Percentiles rank a stretch among this genome's conserved stretches.
Evolutionary conservation across 345 rosid species (phyloP).

Genomic region (Hibiscus mutabilis): DNA sequence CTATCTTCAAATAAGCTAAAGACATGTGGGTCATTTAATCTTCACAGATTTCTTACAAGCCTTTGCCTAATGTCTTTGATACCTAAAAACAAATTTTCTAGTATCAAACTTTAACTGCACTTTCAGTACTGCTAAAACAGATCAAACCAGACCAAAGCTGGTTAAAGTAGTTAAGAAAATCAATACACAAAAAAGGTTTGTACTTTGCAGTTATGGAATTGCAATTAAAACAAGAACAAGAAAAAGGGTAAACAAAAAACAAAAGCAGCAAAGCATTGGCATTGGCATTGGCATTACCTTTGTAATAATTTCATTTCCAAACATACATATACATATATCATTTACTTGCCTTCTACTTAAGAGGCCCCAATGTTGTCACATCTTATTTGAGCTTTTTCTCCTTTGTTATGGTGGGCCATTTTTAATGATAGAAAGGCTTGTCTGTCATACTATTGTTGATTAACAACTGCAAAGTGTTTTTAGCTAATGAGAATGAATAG

Average conservation of each 20-base stretch:
- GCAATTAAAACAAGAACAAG: background rate
- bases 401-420: slow-evolving; percentile 11
- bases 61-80: background rate
- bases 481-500: background rate
- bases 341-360: too few species aligned
- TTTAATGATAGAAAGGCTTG: slow-evolving; percentile 5
- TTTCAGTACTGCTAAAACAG: slow-evolving; percentile 4
- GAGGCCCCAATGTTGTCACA: slow-evolving; percentile 13
- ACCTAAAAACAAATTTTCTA: background rate
- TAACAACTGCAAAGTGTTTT: background rate
- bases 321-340: background rate
- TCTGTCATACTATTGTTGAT: background rate
- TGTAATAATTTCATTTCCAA: background rate
- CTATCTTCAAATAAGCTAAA: background rate
- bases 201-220: too few species aligned
- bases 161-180: slow-evolving; percentile 10
- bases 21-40: slow-evolving; percentile 11
- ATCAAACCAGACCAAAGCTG: background rate
- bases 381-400: slow-evolving; percentile 2
- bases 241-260: background rate
- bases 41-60: slow-evolving; percentile 14
- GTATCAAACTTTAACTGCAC: background rate
- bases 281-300: too few species aligned
- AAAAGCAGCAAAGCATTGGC: background rate
- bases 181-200: too few species aligned